Evolutionary conservation across 2,329 filamentous ascomycete genomes (phyloP).

Genomic region (Trichophyton equinum): DNA sequence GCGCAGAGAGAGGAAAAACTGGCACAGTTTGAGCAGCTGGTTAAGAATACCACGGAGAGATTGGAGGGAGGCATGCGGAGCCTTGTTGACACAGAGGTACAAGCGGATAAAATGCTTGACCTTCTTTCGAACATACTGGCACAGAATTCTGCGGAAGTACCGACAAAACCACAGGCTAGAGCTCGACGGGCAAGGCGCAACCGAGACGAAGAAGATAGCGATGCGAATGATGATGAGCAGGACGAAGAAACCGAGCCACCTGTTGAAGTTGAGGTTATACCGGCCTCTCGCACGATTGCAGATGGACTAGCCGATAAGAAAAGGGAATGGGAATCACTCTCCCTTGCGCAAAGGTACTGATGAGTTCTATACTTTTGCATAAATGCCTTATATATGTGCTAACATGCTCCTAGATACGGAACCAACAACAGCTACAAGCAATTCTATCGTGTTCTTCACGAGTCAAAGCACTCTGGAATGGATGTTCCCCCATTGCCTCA

Average conservation of each 20-base stretch:
- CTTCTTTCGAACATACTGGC: constrained; percentile 30
- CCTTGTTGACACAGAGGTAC: constrained; percentile 45
- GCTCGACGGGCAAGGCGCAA: constrained; percentile 20
- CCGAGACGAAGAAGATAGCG: constrained; percentile 17
- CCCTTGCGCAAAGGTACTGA: constrained; percentile 31
- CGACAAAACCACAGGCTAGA: constrained; percentile 19
- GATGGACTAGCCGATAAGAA: constrained; percentile 24
- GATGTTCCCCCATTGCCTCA: constrained; percentile 42
- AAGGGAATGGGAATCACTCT: constrained; percentile 26
- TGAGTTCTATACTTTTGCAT: not conserved
- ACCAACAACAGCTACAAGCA: constrained; percentile 47
- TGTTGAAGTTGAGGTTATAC: constrained; percentile 31
- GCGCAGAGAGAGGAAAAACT: constrained; percentile 31
- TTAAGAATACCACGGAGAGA: constrained; percentile 40
- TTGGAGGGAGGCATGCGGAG: constrained; percentile 47
- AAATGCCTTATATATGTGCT: not conserved
- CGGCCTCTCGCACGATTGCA: constrained; percentile 26
- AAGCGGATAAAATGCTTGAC: constrained; percentile 33
- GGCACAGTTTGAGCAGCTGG: constrained; percentile 33
- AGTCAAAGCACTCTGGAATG: constrained; percentile 44
- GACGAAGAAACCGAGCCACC: constrained; percentile 30
- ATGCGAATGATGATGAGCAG: constrained; percentile 18
- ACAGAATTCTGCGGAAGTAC: constrained; percentile 9
- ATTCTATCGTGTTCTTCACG: constrained; percentile 51
- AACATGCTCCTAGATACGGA: constrained; percentile 35